A percentile compares a stretch with the other conserved stretches of the same genome.
Conservation (phyloP, 1,139 yeast genomes). For the Eremothecium gossypii region DNA sequence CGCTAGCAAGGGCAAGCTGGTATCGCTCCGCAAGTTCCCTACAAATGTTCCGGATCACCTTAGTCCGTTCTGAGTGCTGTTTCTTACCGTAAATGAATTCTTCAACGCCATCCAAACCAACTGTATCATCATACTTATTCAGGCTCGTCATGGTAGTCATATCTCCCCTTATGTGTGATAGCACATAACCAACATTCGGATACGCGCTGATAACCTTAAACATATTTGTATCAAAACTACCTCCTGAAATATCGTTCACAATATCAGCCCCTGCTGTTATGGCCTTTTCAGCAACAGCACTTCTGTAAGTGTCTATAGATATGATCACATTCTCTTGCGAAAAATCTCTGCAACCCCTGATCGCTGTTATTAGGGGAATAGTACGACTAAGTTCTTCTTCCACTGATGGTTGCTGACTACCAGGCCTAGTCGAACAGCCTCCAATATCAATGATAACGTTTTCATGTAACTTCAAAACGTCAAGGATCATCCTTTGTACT, state of each 20-base stretch:
- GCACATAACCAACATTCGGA: conserved; percentile 62
- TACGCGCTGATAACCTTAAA: conserved; percentile 56
- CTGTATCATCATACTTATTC: conserved; percentile 41
- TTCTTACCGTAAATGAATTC: conserved; percentile 29
- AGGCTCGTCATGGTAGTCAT: conserved; percentile 62
- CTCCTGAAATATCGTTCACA: conserved; percentile 86
- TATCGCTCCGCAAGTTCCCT: conserved; percentile 56
- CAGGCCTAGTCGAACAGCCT: conserved; percentile 88
- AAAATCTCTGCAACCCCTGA: conserved; percentile 40
- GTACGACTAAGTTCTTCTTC: conserved; percentile 58
- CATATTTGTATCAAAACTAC: conserved; percentile 49
- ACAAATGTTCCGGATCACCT: conserved; percentile 39
- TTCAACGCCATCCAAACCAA: conserved; percentile 34
- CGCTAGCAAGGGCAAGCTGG: conserved; percentile 46
- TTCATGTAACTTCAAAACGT: conserved; percentile 61
- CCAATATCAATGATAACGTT: conserved; percentile 73
- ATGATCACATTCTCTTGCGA: conserved; percentile 39
- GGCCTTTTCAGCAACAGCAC: conserved; percentile 62
- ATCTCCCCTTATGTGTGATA: conserved; percentile 81
- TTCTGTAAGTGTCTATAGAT: conserved; percentile 79
- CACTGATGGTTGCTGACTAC: conserved; percentile 49
- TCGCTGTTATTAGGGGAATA: conserved; percentile 55
- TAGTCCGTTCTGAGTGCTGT: conserved; percentile 7
- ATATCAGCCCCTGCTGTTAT: conserved; percentile 78
- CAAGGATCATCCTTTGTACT: conserved; percentile 39